Conservation (phyloP, 1,284 basidiomycete species). For the Leucoagaricus sp. region DNA sequence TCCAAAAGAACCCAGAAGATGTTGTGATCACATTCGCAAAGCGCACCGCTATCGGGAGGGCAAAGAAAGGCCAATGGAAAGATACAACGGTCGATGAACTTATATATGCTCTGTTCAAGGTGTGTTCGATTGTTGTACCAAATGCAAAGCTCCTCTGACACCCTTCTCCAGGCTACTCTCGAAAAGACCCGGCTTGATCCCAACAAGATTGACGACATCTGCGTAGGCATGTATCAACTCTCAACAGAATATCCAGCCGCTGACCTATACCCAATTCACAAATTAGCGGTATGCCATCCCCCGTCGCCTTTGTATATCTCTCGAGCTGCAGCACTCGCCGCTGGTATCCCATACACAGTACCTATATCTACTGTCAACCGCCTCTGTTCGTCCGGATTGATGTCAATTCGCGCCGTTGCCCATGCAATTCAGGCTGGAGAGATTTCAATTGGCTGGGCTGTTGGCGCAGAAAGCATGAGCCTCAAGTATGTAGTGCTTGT, state of each 20-base stretch:
- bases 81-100: constrained; percentile 76
- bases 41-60: constrained; percentile 75
- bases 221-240: constrained; percentile 57
- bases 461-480: constrained; percentile 86
- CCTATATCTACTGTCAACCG: constrained; percentile 83
- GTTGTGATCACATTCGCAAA: constrained; percentile 87
- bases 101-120: constrained; percentile 69
- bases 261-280: not conserved
- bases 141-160: not conserved
- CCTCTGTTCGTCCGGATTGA: constrained; percentile 83
- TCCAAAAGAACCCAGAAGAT: constrained; percentile 76
- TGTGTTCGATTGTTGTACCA: constrained; percentile 20
- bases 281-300: constrained; percentile 77
- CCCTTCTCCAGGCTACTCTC: constrained; percentile 39
- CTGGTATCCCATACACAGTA: constrained; percentile 77
- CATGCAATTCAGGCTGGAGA: constrained; percentile 75
- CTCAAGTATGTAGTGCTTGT: constrained; percentile 53
- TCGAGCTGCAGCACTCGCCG: constrained; percentile 77
- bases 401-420: constrained; percentile 81
- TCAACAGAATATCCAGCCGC: too few species aligned
- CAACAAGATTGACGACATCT: constrained; percentile 75
- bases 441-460: constrained; percentile 75
- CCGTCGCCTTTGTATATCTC: constrained; percentile 81
- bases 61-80: constrained; percentile 81
- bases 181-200: constrained; percentile 46